Conservation (phyloP, 2,329 filamentous ascomycete species). For the Rhytidhysteron rufulum region DNA sequence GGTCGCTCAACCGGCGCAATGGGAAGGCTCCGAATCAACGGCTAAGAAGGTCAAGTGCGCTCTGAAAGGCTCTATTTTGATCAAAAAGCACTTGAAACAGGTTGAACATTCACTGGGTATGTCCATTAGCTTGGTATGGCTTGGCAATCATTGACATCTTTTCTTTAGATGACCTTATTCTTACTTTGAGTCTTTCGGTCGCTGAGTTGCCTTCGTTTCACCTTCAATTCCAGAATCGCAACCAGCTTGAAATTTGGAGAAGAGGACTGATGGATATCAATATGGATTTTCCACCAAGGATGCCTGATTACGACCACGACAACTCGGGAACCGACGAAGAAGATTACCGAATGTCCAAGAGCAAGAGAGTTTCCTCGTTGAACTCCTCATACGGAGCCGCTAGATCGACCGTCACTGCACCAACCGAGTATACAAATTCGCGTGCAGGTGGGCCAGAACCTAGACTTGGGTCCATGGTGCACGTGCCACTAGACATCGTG, state of each 20-base stretch:
- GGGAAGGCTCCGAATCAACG: slow-evolving; percentile 54
- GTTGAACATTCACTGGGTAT: slow-evolving; percentile 62
- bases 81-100: slow-evolving; percentile 95
- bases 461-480: slow-evolving; percentile 55
- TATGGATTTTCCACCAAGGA: slow-evolving; percentile 55
- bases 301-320: slow-evolving; percentile 73
- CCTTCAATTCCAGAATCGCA: slow-evolving; percentile 78
- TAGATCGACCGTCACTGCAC: slow-evolving; percentile 80
- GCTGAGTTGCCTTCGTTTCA: slow-evolving; percentile 91
- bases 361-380: slow-evolving; percentile 73
- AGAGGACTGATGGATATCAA: slow-evolving; percentile 83
- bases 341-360: slow-evolving; percentile 61
- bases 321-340: slow-evolving; percentile 84
- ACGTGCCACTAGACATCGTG: slow-evolving; percentile 92
- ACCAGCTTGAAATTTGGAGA: slow-evolving; percentile 86
- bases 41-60: slow-evolving; percentile 72
- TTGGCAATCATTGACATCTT: background rate
- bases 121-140: slow-evolving; percentile 1
- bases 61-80: slow-evolving; percentile 93
- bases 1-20: slow-evolving; percentile 56
- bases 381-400: slow-evolving; percentile 77
- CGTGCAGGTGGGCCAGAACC: slow-evolving; percentile 41
- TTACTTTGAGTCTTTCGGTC: slow-evolving; percentile 88
- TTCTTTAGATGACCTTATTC: slow-evolving; percentile 67
- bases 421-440: slow-evolving; percentile 85